Conservation (phyloP, 2,329 filamentous ascomycete genomes). For the Helicocarpus griseus region DNA sequence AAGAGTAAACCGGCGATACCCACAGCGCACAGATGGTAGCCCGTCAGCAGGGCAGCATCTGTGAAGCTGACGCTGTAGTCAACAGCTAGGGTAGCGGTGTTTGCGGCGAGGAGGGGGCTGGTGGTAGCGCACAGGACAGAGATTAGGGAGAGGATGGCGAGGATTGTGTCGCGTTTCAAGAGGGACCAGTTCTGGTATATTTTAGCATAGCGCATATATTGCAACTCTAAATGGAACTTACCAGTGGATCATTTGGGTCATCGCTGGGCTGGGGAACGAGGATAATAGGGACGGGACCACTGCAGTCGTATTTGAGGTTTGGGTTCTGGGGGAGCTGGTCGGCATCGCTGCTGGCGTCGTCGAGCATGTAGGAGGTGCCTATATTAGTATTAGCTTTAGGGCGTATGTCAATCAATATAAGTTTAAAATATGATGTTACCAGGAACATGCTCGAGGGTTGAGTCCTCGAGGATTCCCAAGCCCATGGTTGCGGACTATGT, state of each 20-base stretch:
- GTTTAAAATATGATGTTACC: slow-evolving; percentile 42
- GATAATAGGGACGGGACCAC: slow-evolving; percentile 59
- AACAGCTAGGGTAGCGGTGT: slow-evolving; percentile 67
- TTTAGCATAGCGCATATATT: no score
- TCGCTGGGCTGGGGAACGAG: slow-evolving; percentile 85
- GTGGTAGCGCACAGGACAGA: slow-evolving; percentile 77
- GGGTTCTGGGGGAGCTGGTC: slow-evolving; percentile 25
- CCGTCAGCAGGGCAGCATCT: slow-evolving; percentile 71
- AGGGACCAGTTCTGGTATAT: slow-evolving; percentile 78
- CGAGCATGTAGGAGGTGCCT: slow-evolving; percentile 49
- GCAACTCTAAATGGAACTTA: slow-evolving; percentile 33
- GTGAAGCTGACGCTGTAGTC: slow-evolving; percentile 59
- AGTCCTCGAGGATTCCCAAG: slow-evolving; percentile 64
- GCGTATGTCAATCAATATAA: background rate
- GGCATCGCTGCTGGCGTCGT: slow-evolving; percentile 43
- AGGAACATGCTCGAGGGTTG: slow-evolving; percentile 58
- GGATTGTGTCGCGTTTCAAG: slow-evolving; percentile 74
- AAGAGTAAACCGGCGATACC: slow-evolving; percentile 74
- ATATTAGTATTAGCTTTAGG: background rate
- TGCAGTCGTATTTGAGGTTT: slow-evolving; percentile 62
- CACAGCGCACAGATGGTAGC: slow-evolving; percentile 76
- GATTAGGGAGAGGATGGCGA: slow-evolving; percentile 65
- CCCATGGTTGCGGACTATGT: slow-evolving; percentile 42
- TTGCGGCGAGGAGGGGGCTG: slow-evolving; percentile 77
- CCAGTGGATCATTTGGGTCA: slow-evolving; percentile 80